Evolutionary conservation across 2,329 filamentous ascomycete species (phyloP).

Genomic region (Cryphonectria japonica): DNA sequence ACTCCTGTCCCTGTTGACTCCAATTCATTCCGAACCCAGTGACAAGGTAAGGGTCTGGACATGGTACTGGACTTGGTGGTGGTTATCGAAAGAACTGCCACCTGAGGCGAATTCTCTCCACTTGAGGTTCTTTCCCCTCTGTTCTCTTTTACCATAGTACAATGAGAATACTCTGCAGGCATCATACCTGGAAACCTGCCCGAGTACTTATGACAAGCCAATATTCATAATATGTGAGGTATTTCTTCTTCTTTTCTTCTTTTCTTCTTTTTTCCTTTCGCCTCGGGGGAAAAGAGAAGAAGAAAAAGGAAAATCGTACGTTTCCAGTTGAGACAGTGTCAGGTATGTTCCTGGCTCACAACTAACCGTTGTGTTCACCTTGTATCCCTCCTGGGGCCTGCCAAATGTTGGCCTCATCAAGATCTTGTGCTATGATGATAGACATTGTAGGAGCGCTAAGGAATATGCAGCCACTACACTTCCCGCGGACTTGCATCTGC

Average conservation of each 20-base stretch:
- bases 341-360: neutral
- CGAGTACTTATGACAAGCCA: neutral
- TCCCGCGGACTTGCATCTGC: neutral
- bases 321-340: neutral
- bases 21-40: neutral
- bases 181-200: neutral
- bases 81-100: neutral
- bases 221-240: neutral
- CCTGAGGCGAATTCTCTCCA: neutral
- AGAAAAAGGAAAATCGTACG: neutral
- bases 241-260: neutral
- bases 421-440: neutral
- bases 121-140: neutral
- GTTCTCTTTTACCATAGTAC: neutral
- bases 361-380: neutral
- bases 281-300: neutral
- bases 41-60: neutral
- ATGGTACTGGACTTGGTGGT: neutral
- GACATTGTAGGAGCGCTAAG: neutral
- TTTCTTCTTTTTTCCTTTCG: neutral
- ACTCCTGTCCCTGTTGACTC: neutral
- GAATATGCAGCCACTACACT: neutral
- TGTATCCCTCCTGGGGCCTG: neutral
- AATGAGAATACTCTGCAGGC: neutral
- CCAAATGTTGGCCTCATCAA: neutral